These are phyloP conservation scores for Lagenidium sp. DNA, from an alignment of 352 stramenopile species.

Conservation along the genomic window DNA sequence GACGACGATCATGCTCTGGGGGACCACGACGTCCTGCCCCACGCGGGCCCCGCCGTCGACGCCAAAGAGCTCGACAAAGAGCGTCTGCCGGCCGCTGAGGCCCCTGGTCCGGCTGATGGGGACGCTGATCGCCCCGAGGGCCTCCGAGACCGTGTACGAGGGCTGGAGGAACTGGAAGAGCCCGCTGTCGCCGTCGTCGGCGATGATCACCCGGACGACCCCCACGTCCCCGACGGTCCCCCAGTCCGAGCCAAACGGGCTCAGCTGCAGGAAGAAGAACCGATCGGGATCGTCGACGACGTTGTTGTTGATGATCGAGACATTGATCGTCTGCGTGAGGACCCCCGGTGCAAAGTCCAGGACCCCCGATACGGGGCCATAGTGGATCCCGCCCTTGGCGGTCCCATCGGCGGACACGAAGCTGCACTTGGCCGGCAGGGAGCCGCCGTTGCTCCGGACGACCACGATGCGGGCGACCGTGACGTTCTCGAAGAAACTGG, in stretches of 20 bases:
- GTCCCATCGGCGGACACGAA: slow-evolving; percentile 28
- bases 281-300: slow-evolving; percentile 32
- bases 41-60: not conserved
- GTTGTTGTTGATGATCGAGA: slow-evolving; percentile 42
- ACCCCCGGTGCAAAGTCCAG: slow-evolving; percentile 22
- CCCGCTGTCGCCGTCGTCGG: slow-evolving; percentile 40
- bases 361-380: slow-evolving; percentile 6
- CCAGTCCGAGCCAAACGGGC: slow-evolving; percentile 8
- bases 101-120: slow-evolving; percentile 13
- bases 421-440: slow-evolving; percentile 20
- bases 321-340: slow-evolving; percentile 9
- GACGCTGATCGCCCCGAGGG: slow-evolving; percentile 6
- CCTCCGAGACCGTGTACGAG: slow-evolving; percentile 21
- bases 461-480: slow-evolving; percentile 9
- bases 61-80: slow-evolving; percentile 13
- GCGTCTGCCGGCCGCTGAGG: slow-evolving; percentile 18
- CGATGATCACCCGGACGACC: slow-evolving; percentile 20
- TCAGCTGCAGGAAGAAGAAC: slow-evolving; percentile 34
- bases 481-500: slow-evolving; percentile 19
- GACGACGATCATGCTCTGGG: too few species aligned
- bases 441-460: slow-evolving; percentile 22
- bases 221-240: slow-evolving; percentile 19
- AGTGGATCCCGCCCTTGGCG: slow-evolving; percentile 21
- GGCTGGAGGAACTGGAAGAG: slow-evolving; percentile 21
- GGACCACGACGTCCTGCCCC: too few species aligned